Base-by-base conservation (phyloP, 352 stramenopile genomes). In the Pythium sp. region DNA sequence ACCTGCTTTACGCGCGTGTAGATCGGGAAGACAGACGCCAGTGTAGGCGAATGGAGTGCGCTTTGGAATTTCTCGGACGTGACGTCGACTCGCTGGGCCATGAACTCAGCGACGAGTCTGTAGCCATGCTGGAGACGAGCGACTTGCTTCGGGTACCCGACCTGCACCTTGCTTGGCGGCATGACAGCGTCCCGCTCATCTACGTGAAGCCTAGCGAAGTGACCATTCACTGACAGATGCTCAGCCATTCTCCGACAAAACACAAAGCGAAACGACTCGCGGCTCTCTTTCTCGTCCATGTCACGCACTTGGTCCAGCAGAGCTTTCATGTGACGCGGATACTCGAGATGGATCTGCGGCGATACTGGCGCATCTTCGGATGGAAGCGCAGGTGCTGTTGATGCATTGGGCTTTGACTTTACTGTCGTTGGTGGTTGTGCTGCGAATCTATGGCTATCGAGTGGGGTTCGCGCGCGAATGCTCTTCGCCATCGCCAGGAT, bases 221-320 rank as follows among this genome's bases (percentile, higher is more conserved):
- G 65, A 4, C 43, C 18, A 24, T 57, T 61, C 43, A 62, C 4
- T 12, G 80, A 73, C 54, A 90, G 51, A 32, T 81, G 73, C 69
- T 89, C 77, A 8, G n/a, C 81, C 71, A 89, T 79, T 58, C 76
- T 80, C 36, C 77, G 79, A 64, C 77, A 86, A 62, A 90, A 92
- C 9, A 53, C 62, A 49, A 69, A 70, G 24, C 77, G 81, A 26
- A 77, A 82, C 24, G 79, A 78, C n/a, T 75, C 61, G 41, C 79
- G 62, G 9, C 18, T 47, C 26, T 87, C 74, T 32, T 73, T 76
- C 11, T 63, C 36, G 4, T 67, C 60, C 49, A 77, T 53, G 9
- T 84, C 78, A 11, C 73, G 58, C 1, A 87, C 47, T 12, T 81
- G 71, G 26, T 72, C 72, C 58, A 90, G 70, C 62, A 87, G 34